A percentile compares a stretch with the other conserved stretches of the same genome.
Conservation (phyloP, 2,329 filamentous ascomycete genomes). For the Tolypocladium endophyticum region DNA sequence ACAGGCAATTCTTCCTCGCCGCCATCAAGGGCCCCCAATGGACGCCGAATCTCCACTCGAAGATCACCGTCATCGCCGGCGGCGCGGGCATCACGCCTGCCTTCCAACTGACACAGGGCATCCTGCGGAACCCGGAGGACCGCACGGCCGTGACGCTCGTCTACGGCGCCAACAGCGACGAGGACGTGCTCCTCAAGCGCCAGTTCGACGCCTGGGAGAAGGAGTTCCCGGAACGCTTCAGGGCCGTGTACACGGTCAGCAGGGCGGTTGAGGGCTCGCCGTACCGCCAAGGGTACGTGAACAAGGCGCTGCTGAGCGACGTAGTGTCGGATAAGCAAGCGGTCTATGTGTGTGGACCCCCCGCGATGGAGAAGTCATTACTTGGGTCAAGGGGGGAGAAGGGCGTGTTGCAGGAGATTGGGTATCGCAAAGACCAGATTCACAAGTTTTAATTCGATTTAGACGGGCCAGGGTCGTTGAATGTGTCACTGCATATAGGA, state of each 20-base stretch:
- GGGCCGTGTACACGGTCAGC: slow-evolving; percentile 43
- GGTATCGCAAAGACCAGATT: neutral
- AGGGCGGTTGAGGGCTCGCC: neutral
- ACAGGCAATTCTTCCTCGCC: slow-evolving; percentile 46
- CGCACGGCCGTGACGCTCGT: slow-evolving; percentile 53
- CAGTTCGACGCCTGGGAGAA: slow-evolving; percentile 45
- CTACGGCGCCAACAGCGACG: slow-evolving; percentile 54
- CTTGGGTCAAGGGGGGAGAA: neutral
- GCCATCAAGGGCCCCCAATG: slow-evolving; percentile 44
- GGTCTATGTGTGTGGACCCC: neutral
- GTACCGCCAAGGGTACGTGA: neutral
- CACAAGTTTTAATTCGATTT: neutral
- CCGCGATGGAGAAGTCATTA: neutral
- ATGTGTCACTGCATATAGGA: no score
- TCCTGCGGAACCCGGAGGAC: slow-evolving; percentile 51
- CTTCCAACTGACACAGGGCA: slow-evolving; percentile 52
- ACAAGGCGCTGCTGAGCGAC: neutral
- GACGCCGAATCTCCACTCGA: slow-evolving; percentile 35
- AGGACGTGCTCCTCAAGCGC: slow-evolving; percentile 44
- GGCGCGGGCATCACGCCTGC: slow-evolving; percentile 65
- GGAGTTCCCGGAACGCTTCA: slow-evolving; percentile 44
- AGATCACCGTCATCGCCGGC: slow-evolving; percentile 57
- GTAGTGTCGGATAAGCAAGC: neutral
- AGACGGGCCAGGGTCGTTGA: no score
- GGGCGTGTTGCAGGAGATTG: neutral